Evolutionary conservation across 2,329 filamentous ascomycete species (phyloP).

Genomic region (Chrysosporium keratinophilum): DNA sequence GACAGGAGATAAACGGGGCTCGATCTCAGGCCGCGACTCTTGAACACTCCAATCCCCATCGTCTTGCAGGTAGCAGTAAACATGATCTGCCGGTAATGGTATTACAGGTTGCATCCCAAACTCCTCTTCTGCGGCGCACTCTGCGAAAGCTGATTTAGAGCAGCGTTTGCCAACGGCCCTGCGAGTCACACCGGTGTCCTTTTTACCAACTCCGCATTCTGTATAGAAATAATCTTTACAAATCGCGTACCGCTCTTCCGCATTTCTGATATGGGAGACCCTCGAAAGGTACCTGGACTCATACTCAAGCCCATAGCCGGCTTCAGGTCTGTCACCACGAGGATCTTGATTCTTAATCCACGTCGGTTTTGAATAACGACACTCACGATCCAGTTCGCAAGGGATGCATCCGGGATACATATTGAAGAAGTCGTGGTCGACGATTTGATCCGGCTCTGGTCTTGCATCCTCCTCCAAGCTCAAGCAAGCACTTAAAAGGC

Average conservation of each 20-base stretch:
- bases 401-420: constrained; percentile 42
- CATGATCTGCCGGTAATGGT: constrained; percentile 36
- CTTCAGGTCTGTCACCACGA: constrained; percentile 36
- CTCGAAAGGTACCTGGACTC: constrained; percentile 31
- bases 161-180: constrained; percentile 38
- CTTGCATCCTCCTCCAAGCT: constrained; percentile 40
- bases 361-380: constrained; percentile 31
- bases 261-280: constrained; percentile 29
- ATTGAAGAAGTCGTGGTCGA: constrained; percentile 42
- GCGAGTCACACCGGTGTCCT: constrained; percentile 33
- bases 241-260: constrained; percentile 30
- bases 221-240: constrained; percentile 36
- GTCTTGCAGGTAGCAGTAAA: constrained; percentile 37
- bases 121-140: constrained; percentile 38
- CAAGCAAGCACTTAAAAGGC: constrained; percentile 39
- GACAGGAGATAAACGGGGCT: neutral
- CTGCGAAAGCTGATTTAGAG: constrained; percentile 38
- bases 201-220: constrained; percentile 37
- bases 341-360: constrained; percentile 39
- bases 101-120: constrained; percentile 37
- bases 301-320: constrained; percentile 37
- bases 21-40: constrained; percentile 7
- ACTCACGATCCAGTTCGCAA: constrained; percentile 32
- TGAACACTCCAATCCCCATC: constrained; percentile 34
- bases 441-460: constrained; percentile 41